Evolutionary conservation across 352 stramenopile genomes (phyloP).

Genomic region (Phytopythium helicoides): DNA sequence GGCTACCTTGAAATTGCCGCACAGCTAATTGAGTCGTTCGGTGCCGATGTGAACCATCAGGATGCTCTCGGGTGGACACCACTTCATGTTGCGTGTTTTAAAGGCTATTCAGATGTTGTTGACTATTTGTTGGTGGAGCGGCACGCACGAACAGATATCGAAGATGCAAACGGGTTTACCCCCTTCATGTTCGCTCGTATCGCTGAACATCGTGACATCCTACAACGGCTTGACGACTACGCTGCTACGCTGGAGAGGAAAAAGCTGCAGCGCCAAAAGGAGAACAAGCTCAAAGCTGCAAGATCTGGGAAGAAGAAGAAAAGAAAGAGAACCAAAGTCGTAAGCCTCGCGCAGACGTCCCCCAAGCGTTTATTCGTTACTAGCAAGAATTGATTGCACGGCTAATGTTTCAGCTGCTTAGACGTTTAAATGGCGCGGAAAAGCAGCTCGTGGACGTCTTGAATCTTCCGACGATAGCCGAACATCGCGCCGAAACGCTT

Average conservation of each 20-base stretch:
- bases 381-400: conserved; percentile 24
- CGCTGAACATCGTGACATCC: conserved; percentile 58
- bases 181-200: conserved; percentile 70
- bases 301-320: conserved; percentile 15
- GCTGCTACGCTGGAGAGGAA: conserved; percentile 31
- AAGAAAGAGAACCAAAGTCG: not conserved
- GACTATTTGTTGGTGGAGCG: conserved; percentile 66
- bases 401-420: not conserved
- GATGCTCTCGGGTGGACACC: conserved; percentile 66
- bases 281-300: conserved; percentile 14
- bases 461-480: conserved; percentile 24
- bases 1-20: conserved; percentile 76
- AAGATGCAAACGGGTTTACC: conserved; percentile 71
- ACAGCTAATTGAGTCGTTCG: conserved; percentile 50
- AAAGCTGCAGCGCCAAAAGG: conserved; percentile 24
- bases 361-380: conserved; percentile 57
- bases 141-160: conserved; percentile 32
- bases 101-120: conserved; percentile 63
- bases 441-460: not conserved
- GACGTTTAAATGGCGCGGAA: not conserved
- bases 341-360: conserved; percentile 10
- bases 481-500: conserved; percentile 44
- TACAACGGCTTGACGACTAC: conserved; percentile 58
- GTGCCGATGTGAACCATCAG: conserved; percentile 57
- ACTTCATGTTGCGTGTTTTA: conserved; percentile 74